phyloP scores from a whole-genome alignment of 2,329 filamentous ascomycete species.

The Lachnellula arida region DNA sequence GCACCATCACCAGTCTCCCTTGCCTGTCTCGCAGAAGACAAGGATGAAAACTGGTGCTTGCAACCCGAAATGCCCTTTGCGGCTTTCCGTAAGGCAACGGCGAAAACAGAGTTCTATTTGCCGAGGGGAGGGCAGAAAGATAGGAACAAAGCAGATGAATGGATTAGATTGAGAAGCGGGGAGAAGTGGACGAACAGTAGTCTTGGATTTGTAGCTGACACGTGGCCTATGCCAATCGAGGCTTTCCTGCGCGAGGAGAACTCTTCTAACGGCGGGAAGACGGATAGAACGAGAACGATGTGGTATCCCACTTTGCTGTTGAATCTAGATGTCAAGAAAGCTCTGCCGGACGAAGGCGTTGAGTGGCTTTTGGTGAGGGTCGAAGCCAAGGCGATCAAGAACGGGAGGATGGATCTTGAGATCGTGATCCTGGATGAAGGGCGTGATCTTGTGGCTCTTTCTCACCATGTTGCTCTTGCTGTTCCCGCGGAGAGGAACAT shows the following conservation, averaged over 20 bases:
- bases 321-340: slow-evolving; percentile 73
- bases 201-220: slow-evolving; percentile 63
- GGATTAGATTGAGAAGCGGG: slow-evolving; percentile 57
- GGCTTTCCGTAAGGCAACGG: slow-evolving; percentile 32
- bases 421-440: slow-evolving; percentile 59
- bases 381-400: slow-evolving; percentile 60
- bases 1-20: slow-evolving; percentile 36
- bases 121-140: slow-evolving; percentile 41
- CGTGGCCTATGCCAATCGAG: slow-evolving; percentile 61
- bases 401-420: slow-evolving; percentile 72
- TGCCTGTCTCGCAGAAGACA: slow-evolving; percentile 36
- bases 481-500: slow-evolving; percentile 59
- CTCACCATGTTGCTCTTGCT: slow-evolving; percentile 63
- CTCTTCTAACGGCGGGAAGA: slow-evolving; percentile 17
- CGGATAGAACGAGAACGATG: slow-evolving; percentile 18
- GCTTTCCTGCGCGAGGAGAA: slow-evolving; percentile 34
- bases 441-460: slow-evolving; percentile 62
- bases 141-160: slow-evolving; percentile 53
- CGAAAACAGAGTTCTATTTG: slow-evolving; percentile 48
- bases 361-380: slow-evolving; percentile 69
- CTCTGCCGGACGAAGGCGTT: slow-evolving; percentile 60
- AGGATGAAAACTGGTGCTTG: slow-evolving; percentile 43
- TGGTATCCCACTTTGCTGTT: slow-evolving; percentile 57
- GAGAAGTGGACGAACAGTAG: slow-evolving; percentile 59
- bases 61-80: slow-evolving; percentile 24